These are phyloP conservation scores for Vitis amurensis DNA, from an alignment of 164 flowering plant genomes.

Conservation along the genomic window DNA sequence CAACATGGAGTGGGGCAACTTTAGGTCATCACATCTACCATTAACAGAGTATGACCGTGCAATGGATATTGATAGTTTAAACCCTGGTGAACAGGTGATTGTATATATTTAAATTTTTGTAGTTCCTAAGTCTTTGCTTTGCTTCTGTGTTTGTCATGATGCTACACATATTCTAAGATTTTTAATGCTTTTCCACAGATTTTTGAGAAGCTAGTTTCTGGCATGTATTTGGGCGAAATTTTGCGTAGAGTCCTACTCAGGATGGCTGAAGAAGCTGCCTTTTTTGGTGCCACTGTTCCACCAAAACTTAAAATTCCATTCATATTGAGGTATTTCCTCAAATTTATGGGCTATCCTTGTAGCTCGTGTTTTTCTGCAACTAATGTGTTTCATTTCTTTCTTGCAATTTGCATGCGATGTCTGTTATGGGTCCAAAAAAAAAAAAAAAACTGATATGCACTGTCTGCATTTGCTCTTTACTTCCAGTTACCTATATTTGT, in stretches of 20 bases:
- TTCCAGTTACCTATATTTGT: too few relatives aligned
- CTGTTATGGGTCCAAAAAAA: too few relatives aligned
- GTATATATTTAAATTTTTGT: neutral
- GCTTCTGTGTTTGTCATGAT: neutral
- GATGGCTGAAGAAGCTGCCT: conserved; percentile 84
- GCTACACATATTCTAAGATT: neutral
- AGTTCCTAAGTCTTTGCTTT: neutral
- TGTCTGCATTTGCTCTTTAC: too few relatives aligned
- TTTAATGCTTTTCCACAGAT: conserved; percentile 38
- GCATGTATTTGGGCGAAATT: conserved; percentile 92
- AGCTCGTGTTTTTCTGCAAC: too few relatives aligned
- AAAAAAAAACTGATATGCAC: too few relatives aligned
- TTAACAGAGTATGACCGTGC: conserved; percentile 76
- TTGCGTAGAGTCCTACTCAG: conserved; percentile 62
- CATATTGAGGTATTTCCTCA: conserved; percentile 46
- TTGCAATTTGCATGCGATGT: too few relatives aligned
- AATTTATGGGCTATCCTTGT: neutral
- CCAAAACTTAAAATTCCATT: conserved; percentile 62
- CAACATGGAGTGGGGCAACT: conserved; percentile 96
- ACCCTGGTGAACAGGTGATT: conserved; percentile 81
- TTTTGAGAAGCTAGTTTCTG: conserved; percentile 82
- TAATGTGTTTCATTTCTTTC: too few relatives aligned
- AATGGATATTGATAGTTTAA: conserved; percentile 73
- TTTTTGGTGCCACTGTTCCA: conserved; percentile 80
- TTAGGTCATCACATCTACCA: conserved; percentile 78